Conservation (phyloP, 2,329 filamentous ascomycete species). For the Colletotrichum sp. region DNA sequence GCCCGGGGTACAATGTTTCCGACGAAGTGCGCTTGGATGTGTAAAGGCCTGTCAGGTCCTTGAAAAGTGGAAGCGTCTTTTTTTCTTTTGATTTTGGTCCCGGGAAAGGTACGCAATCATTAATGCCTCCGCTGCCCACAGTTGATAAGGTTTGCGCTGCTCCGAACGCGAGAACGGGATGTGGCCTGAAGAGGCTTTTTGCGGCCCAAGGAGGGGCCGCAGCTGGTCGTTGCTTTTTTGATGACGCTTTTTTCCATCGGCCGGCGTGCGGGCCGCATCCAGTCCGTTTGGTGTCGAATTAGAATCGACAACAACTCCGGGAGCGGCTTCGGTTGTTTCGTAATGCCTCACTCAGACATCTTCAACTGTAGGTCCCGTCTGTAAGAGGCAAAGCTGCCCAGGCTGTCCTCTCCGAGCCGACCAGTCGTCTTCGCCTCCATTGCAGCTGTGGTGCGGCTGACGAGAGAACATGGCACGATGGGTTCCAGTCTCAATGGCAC, state of each 20-base stretch:
- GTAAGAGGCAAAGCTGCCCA: neutral
- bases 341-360: neutral
- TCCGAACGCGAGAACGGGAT: neutral
- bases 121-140: neutral
- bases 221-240: neutral
- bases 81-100: neutral
- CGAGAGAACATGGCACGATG: neutral
- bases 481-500: neutral
- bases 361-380: neutral
- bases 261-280: neutral
- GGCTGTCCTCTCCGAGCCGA: neutral
- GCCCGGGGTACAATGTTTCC: neutral
- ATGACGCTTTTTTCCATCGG: neutral
- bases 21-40: neutral
- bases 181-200: neutral
- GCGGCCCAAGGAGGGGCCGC: neutral
- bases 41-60: neutral
- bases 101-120: neutral
- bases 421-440: neutral
- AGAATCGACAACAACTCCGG: neutral
- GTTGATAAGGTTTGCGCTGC: conserved; percentile 8
- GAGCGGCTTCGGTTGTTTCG: neutral
- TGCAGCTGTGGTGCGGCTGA: neutral
- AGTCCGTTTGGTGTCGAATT: neutral
- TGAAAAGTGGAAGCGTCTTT: neutral